Evolutionary conservation across 2,329 filamentous ascomycete genomes (phyloP).

Genomic region (Neocucurbitaria cava): DNA sequence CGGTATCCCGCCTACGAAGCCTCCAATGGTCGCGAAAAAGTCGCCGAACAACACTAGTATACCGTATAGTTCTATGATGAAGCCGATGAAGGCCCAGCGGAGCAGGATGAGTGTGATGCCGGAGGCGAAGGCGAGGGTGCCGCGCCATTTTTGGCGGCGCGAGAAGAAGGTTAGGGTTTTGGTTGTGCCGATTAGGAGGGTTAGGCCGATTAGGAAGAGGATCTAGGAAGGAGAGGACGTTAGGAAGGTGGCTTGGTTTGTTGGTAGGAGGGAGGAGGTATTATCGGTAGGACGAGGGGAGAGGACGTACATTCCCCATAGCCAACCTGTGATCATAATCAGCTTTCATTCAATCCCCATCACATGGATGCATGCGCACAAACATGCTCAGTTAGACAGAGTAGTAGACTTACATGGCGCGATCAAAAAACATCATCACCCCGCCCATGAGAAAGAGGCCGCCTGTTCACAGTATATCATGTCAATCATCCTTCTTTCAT

Average conservation of each 20-base stretch:
- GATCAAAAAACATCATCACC: constrained; percentile 96
- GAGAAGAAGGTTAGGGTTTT: constrained; percentile 96
- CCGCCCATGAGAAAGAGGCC: constrained; percentile 94
- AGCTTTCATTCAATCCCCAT: no score
- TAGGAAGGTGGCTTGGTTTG: not conserved
- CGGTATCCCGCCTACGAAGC: constrained; percentile 84
- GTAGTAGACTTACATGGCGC: constrained; percentile 75
- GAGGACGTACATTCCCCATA: constrained; percentile 83
- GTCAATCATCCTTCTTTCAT: constrained; percentile 24
- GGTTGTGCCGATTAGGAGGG: constrained; percentile 89
- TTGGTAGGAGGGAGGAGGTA: not conserved
- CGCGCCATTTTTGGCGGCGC: constrained; percentile 88
- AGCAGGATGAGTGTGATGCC: constrained; percentile 87
- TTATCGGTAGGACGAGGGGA: constrained; percentile 5
- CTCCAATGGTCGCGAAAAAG: constrained; percentile 89
- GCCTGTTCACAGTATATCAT: constrained; percentile 63
- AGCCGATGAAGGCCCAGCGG: constrained; percentile 90
- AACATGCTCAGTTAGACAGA: no score
- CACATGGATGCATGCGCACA: no score
- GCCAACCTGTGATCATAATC: constrained; percentile 79
- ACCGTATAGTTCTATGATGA: constrained; percentile 89
- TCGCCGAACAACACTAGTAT: constrained; percentile 95
- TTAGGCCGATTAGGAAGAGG: constrained; percentile 95
- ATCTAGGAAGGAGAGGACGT: constrained; percentile 65
- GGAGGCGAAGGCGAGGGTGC: constrained; percentile 83